phyloP scores from a whole-genome alignment of 192 early-diverging fungal genomes.

The Phycomyces nitens region DNA sequence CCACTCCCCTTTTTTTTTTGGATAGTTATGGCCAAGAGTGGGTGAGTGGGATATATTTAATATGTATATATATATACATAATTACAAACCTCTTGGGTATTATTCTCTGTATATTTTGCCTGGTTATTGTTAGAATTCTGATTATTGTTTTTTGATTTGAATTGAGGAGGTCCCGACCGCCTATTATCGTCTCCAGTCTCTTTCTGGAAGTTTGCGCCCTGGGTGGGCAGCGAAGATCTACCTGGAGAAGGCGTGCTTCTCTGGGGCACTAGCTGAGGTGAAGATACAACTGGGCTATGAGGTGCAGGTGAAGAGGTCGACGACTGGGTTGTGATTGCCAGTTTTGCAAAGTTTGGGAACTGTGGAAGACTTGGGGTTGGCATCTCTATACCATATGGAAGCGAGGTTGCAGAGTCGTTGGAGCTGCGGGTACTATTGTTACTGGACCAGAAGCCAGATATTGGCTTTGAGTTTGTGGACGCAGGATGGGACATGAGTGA shows the following conservation, averaged over 20 bases:
- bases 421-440: conserved; percentile 17
- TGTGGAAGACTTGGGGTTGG: conserved; percentile 15
- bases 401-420: conserved; percentile 16
- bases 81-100: too few species aligned
- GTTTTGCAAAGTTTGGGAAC: conserved; percentile 16
- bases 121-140: too few species aligned
- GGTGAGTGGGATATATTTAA: too few species aligned
- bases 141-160: too few species aligned
- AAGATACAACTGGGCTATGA: conserved; percentile 2
- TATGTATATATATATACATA: too few species aligned
- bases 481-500: conserved; percentile 17
- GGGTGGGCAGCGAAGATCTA: not conserved
- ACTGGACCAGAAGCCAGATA: conserved; percentile 12
- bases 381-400: conserved; percentile 3
- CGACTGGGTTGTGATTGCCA: conserved; percentile 9
- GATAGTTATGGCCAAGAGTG: too few species aligned
- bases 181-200: too few species aligned
- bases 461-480: conserved; percentile 11
- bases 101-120: too few species aligned
- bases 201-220: too few species aligned
- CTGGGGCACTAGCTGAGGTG: not conserved
- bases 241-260: not conserved
- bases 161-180: too few species aligned
- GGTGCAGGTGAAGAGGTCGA: conserved; percentile 4
- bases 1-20: not conserved